These are phyloP conservation scores for Rhododendron simsii DNA, from an alignment of 148 eudicot species.

Conservation along the genomic window DNA sequence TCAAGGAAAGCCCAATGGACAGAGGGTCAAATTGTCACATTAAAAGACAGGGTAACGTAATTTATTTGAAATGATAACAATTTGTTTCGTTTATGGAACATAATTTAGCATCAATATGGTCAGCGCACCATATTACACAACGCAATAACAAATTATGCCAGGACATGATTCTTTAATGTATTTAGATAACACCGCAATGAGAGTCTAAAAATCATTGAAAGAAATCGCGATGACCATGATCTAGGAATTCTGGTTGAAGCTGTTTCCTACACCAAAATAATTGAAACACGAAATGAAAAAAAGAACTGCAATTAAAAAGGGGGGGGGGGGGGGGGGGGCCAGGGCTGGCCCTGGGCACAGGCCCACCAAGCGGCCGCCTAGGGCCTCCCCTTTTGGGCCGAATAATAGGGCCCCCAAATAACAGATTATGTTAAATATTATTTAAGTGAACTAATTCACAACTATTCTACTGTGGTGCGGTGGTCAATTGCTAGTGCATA, in stretches of 20 bases:
- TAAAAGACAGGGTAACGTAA: neutral
- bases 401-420: too few species aligned
- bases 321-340: too few species aligned
- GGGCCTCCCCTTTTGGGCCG: too few species aligned
- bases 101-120: neutral
- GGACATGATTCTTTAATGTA: neutral
- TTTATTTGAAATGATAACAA: neutral
- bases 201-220: neutral
- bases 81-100: neutral
- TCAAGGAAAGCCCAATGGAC: neutral
- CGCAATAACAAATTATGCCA: neutral
- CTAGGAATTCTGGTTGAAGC: slow-evolving; percentile 90
- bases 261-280: slow-evolving; percentile 63
- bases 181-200: neutral
- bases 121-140: neutral
- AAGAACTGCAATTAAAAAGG: neutral
- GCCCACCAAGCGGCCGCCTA: too few species aligned
- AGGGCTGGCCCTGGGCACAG: too few species aligned
- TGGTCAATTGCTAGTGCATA: too few species aligned
- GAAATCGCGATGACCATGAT: slow-evolving; percentile 42
- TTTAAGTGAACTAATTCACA: too few species aligned
- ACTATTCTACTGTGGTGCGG: too few species aligned
- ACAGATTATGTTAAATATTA: too few species aligned
- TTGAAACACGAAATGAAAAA: neutral
- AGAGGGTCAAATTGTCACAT: neutral